Evolutionary conservation across 2,329 filamentous ascomycete species (phyloP), one percentile per base, ranked within the genome.

Genomic region (Fonsecaea pugnacius): DNA sequence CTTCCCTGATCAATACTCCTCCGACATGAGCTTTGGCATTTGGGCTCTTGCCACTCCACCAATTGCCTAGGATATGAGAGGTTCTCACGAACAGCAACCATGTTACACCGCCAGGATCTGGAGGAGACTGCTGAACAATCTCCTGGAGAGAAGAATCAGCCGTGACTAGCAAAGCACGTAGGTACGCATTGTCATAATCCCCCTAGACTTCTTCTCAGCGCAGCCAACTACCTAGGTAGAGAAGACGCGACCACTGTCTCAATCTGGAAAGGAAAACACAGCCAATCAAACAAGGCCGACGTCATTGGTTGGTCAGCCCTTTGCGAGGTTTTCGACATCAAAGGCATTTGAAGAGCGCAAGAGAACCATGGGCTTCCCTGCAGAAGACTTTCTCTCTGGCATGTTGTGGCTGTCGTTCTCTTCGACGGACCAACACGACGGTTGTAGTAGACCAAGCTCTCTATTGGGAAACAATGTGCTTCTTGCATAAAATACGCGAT

Each of bases 231-330:
- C 27, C 27, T 30, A 30, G 4, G 4, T 30, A 18, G 32, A 50
- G 50, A 54, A 30, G 36, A 38, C 16, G 38, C 24, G 38, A 60
- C 58, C 58, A 60, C 10, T 43, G 36, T n/a, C 58, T 46, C n/a
- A n/a, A 54, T 60, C 10, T 35, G 58, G 50, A 43, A 60, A 54
- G 21, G 32, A 30, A 24, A 54, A 2, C 1, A 21, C 35, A 5
- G 21, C 58, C 58, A 60, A 54, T 60, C 48, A 60, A n/a, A 56
- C 40, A 24, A 24, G 18, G 43, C 21, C 43, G 21, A 56, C 53
- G 21, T 16, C 21, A 27, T 27, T 35, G 51, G 27, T 53, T 53
- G 27, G 51, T 33, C 51, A 35, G 27, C 27, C 6, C 12, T 14
- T 16, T 2, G 12, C 10, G 27, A 35, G 27, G 16, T n/a, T 12